Conservation (phyloP, 2,329 filamentous ascomycete genomes). For the Clarireedia homoeocarpa region DNA sequence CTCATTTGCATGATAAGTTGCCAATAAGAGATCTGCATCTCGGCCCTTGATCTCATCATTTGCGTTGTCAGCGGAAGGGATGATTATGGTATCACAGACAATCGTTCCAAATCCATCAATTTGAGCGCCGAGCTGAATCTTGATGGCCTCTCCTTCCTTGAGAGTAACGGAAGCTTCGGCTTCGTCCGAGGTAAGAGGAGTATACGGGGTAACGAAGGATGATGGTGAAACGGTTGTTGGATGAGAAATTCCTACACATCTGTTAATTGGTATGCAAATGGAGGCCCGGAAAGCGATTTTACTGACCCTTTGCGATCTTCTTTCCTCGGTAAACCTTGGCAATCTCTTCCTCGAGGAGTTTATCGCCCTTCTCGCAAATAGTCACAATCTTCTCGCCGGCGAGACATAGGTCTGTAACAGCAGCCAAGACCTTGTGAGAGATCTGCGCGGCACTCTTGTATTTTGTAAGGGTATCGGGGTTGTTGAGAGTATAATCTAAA, state of each 20-base stretch:
- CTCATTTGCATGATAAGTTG: constrained; percentile 94
- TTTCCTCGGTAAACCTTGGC: constrained; percentile 97
- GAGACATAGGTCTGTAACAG: constrained; percentile 65
- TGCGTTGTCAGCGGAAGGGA: constrained; percentile 52
- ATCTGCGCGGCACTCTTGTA: constrained; percentile 96
- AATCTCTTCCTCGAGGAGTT: constrained; percentile 88
- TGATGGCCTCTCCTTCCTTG: constrained; percentile 80
- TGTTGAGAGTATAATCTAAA: constrained; percentile 79
- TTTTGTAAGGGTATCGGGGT: constrained; percentile 94
- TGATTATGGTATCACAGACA: constrained; percentile 85
- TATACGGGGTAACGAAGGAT: constrained; percentile 94
- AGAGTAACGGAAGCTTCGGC: constrained; percentile 74
- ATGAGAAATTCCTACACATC: constrained; percentile 69
- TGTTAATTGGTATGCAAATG: constrained; percentile 29
- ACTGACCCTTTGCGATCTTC: constrained; percentile 80
- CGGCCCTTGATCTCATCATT: constrained; percentile 64
- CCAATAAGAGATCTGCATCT: constrained; percentile 78
- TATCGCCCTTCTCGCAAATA: constrained; percentile 92
- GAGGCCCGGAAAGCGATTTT: not conserved
- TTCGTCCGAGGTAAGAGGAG: constrained; percentile 77
- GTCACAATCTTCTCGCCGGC: constrained; percentile 89
- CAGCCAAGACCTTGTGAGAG: constrained; percentile 89
- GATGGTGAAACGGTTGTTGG: constrained; percentile 92
- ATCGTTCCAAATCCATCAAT: constrained; percentile 97
- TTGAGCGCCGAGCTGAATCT: constrained; percentile 98